Base-by-base conservation (phyloP, 192 early-diverging fungal species). In the Coemansia sp. region DNA sequence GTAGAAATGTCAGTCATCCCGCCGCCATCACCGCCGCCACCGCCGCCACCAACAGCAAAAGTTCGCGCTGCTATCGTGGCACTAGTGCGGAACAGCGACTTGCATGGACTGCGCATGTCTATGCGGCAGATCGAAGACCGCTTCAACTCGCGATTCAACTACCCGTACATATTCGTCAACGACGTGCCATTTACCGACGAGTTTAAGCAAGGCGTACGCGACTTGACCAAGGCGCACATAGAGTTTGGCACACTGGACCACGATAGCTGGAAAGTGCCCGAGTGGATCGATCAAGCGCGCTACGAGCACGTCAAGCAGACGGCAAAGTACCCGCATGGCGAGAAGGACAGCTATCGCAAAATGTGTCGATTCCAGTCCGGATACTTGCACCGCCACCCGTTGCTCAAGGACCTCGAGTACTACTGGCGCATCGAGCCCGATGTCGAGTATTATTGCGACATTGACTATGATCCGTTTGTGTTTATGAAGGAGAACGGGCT, bases 151-250 rank as follows among this genome's bases (percentile, higher is more conserved):
- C 80, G 86, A 12, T 92, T 85, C 81, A 71, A 89, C 61, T 94
- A 94, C 70, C 92, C 92, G n/a, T 94, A 93, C 76, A 87, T 94
- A 9, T 93, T 93, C 65, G 65, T 94, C 25, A 94, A 93, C 82
- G 87, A 94, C 56, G 82, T 77, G 39, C 89, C 87, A 2, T 93
- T 93, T 45, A 79, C 89, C 20, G 84, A 87, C 2, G 77, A 89
- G 62, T 94, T 94, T 65, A 88, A 83, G 62, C 39, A 54, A 22
- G 86, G 83, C 9, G 71, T 88, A 2, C 62, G 45, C 1, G 67
- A 67, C 27, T 29, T 80, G 24, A 77, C 83, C 15, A 62, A 60
- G 4, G 71, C 71, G 2, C 20, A 29, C 0, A 66, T 81, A 9
- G 56, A 67, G 51, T 84, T 77, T 62, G 83, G 74, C 24, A 59